phyloP scores from a whole-genome alignment of 75 land plant genomes.

The Isoetes taiwanensis region DNA sequence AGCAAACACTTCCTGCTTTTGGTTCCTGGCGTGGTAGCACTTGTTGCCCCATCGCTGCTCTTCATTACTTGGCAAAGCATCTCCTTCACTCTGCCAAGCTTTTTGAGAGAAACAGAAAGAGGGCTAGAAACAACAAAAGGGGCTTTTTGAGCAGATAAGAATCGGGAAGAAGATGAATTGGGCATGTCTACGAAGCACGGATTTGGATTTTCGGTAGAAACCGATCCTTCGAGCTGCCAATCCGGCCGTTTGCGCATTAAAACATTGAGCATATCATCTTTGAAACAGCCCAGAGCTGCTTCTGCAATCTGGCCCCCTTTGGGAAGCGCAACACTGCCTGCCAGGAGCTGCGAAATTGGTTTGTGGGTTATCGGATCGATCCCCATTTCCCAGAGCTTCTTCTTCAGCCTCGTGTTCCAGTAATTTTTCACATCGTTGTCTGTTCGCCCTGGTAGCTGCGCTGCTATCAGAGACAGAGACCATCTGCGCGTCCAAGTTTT shows the following conservation, averaged over 20 bases:
- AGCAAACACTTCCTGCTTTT: too few species aligned
- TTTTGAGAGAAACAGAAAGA: too few species aligned
- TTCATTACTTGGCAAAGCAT: too few species aligned
- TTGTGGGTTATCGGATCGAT: constrained; percentile 96
- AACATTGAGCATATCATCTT: constrained; percentile 94
- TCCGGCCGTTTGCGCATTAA: constrained; percentile 30
- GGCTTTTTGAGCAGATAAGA: too few species aligned
- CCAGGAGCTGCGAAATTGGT: constrained; percentile 94
- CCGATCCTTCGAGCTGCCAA: constrained; percentile 15
- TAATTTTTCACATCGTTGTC: constrained; percentile 97
- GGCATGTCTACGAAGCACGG: too few species aligned
- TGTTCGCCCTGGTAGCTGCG: constrained; percentile 82
- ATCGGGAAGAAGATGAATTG: too few species aligned
- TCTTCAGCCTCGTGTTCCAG: constrained; percentile 98
- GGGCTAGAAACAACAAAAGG: too few species aligned
- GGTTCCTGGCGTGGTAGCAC: too few species aligned
- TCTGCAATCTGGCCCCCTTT: constrained; percentile 85
- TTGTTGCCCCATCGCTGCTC: too few species aligned
- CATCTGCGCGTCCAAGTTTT: too few species aligned
- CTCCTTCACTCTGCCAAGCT: too few species aligned
- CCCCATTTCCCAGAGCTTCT: constrained; percentile 93
- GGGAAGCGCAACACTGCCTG: constrained; percentile 37
- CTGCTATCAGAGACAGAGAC: constrained; percentile 90
- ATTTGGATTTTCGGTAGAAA: too few species aligned
- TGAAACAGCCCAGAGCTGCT: constrained; percentile 98